Evolutionary conservation across 2,329 filamentous ascomycete genomes (phyloP).

Genomic region (Arthrinium phaeospermum): DNA sequence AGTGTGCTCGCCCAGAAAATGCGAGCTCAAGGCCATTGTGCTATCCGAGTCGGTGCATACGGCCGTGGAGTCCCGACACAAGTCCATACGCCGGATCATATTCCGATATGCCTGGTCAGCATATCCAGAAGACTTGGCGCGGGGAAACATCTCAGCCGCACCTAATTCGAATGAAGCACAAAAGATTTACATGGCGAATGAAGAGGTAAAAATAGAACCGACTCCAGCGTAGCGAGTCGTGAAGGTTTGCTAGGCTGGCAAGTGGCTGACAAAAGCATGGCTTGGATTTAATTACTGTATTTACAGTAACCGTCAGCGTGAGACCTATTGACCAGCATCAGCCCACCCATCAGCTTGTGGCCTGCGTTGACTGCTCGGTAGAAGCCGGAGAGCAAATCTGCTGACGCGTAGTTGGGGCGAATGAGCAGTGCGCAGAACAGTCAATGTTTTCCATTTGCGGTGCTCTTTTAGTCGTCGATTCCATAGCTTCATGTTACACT

Average conservation of each 20-base stretch:
- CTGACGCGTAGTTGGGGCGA: not conserved
- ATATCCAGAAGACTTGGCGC: not conserved
- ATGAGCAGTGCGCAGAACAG: not conserved
- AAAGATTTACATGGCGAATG: not conserved
- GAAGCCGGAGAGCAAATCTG: not conserved
- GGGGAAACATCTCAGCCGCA: slow-evolving; percentile 9
- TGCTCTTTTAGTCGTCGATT: not conserved
- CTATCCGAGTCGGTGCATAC: not conserved
- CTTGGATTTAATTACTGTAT: not conserved
- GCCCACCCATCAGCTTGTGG: not conserved
- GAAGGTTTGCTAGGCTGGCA: not conserved
- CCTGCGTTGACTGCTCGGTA: too few species aligned
- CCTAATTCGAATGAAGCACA: not conserved
- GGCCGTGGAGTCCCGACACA: not conserved
- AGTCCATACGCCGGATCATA: not conserved
- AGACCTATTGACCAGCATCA: not conserved
- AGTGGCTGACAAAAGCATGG: not conserved
- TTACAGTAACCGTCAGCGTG: not conserved
- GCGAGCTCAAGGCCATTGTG: not conserved
- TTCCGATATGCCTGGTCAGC: not conserved
- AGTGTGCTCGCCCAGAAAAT: not conserved
- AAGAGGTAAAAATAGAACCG: not conserved
- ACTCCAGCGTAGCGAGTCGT: not conserved
- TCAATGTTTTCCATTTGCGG: not conserved
- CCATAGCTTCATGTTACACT: not conserved